Base-by-base conservation (phyloP, 2,329 filamentous ascomycete species). In the Phoma sp. region DNA sequence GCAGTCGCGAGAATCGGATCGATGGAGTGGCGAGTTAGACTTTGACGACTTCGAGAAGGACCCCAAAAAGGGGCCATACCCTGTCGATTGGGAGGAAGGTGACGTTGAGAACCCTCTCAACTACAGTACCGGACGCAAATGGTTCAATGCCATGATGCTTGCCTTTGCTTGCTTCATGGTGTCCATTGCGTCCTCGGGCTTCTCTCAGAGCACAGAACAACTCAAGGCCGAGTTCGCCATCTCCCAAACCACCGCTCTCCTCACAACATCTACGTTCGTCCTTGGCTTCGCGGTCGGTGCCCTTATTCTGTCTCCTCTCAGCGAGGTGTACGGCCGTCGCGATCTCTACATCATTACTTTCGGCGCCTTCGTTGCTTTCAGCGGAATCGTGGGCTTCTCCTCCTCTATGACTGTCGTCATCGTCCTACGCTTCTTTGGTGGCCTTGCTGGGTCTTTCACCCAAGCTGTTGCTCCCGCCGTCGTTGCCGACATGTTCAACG, bases 61-160 rank as follows among this genome's bases (percentile, higher is more conserved):
- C 6, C 9, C 25, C 29, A 48, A 53, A 15, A 43, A 48, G 21
- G 51, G 39, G 3, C 45, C 45, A 14, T 51, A 46, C 14, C 25
- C 25, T 5, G 47, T 56, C 7, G 30, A 46, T 9, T 88, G 84
- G 84, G 81, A 86, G 51, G 78, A 80, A 0, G 77, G 78, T 1
- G 72, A 83, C 50, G 81, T 79, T 1, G 72, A 76, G 26, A 85
- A 87, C 50, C 85, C 86, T 0, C 71, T 80, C 53, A 88, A 88
- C 66, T 88, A 64, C 38, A 28, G 32, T 6, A 47, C 32, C 7
- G 53, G 83, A 81, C 67, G 78, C 17, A 72, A 72, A 51, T 73
- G 71, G 69, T 60, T 58, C 39, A 69, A 64, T n/a, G 59, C 63
- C 3, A 66, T 66, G 59, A 45, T 67, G 34, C 62, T 73, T 17